phyloP scores from a whole-genome alignment of 1,284 basidiomycete species.

The Ceratobasidium theobromae region DNA sequence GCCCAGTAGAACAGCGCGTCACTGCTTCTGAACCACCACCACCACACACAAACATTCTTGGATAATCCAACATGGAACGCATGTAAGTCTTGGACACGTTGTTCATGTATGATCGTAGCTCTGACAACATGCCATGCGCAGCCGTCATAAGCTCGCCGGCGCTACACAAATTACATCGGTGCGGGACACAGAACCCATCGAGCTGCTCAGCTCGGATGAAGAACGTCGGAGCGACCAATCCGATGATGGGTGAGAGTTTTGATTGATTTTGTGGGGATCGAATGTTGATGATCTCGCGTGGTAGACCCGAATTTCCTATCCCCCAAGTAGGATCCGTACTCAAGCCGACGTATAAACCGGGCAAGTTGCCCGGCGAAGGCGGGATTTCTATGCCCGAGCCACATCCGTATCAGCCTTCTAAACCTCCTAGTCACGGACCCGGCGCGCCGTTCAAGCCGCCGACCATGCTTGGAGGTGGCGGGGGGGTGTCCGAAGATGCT shows the following conservation, averaged over 20 bases:
- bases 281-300: neutral
- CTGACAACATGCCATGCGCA: neutral
- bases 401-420: slow-evolving; percentile 12
- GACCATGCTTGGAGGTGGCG: neutral
- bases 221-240: neutral
- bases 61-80: neutral
- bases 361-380: slow-evolving; percentile 10
- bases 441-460: slow-evolving; percentile 21
- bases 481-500: neutral
- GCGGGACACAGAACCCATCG: slow-evolving; percentile 4
- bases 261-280: neutral
- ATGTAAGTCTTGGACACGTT: neutral
- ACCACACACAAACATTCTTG: neutral
- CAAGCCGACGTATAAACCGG: neutral
- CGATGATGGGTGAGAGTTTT: slow-evolving; percentile 7
- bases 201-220: slow-evolving; percentile 15
- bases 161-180: neutral
- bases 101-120: neutral
- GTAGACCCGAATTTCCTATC: neutral
- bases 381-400: slow-evolving; percentile 25
- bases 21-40: slow-evolving; percentile 7
- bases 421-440: too few relatives aligned
- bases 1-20: too few relatives aligned
- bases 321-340: neutral
- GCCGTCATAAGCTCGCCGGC: slow-evolving; percentile 14